Base-by-base conservation (phyloP, 148 eudicot species). In the Cornus suecica region DNA sequence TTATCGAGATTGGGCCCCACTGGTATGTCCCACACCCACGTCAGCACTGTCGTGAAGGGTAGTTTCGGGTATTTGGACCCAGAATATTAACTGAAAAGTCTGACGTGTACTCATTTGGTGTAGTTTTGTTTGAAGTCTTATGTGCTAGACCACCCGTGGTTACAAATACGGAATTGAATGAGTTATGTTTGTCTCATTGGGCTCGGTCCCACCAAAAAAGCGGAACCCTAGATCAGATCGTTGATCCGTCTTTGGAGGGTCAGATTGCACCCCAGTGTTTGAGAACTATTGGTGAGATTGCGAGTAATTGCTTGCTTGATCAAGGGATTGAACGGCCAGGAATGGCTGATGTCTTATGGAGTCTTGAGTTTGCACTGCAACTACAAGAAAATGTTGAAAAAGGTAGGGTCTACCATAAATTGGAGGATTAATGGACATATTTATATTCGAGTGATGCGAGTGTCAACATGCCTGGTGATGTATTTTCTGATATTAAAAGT, bases 51-150 rank as follows among this genome's bases (percentile, higher is more conserved):
- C 1, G 68, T 65, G 6, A 65, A 65, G 68, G 68, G 68, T 65
- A 65, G 34, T 27, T 65, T 65, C 23, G 68, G 68, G n/a, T 65
- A 65, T 28, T 28, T 65, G 20, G 68, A 65, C 18, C 68, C 68
- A 20, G 68, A 65, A 29, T 65, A 65, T 13, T 65, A 13, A 65
- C 68, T 13, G 68, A 65, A 2, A 65, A 65, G 22, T 65, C 68
- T 5, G 68, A 65, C 68, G 68, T 65, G 68, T 65, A 65, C 68
- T 28, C 68, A 4, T 65, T 27, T 29, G 68, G 68, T 14, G 68
- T 65, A n/a, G 68, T 65, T n/a, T 18, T 65, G 34, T 29, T 27
- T 28, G 68, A 65, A 29, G 68, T 28, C 3, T 3, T 65, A 22
- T 65, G 68, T 25, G 68, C 34, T 9, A 28, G 68, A 28, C 68